Conservation (phyloP, 805 yeast species). For the Dipodascus albidus region DNA sequence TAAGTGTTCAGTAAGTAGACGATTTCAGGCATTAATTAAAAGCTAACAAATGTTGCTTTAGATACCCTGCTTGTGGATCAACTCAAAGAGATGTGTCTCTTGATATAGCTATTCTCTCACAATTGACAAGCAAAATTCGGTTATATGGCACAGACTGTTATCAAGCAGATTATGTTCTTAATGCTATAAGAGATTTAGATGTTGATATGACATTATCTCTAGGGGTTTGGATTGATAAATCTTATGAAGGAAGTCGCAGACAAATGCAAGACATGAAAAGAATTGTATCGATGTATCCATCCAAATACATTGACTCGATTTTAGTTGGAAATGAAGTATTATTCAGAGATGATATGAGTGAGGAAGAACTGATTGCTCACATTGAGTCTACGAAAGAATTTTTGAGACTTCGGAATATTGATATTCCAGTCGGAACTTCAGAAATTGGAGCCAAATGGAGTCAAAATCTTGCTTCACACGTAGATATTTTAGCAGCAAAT, state of each 20-base stretch:
- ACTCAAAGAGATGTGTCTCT: constrained; percentile 36
- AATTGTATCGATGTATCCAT: constrained; percentile 34
- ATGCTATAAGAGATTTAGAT: constrained; percentile 38
- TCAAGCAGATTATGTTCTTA: constrained; percentile 41
- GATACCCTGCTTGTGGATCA: constrained; percentile 40
- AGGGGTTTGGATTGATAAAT: constrained; percentile 51
- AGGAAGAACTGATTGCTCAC: constrained; percentile 28
- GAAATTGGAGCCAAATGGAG: constrained; percentile 43
- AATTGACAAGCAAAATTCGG: constrained; percentile 45
- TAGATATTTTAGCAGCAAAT: constrained; percentile 53
- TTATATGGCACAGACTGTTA: constrained; percentile 52
- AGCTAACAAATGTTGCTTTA: background rate
- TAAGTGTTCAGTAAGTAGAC: constrained; percentile 29
- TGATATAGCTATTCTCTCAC: constrained; percentile 48
- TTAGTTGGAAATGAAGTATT: constrained; percentile 55
- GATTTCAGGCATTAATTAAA: too few relatives aligned
- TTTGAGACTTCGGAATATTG: constrained; percentile 24
- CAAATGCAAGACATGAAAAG: constrained; percentile 37
- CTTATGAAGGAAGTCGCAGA: constrained; percentile 32
- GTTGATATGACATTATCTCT: constrained; percentile 45
- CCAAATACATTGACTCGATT: constrained; percentile 36
- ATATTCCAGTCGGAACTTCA: constrained; percentile 50
- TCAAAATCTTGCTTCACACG: constrained; percentile 28
- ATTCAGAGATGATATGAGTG: constrained; percentile 38
- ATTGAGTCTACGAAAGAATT: constrained; percentile 33